A percentile compares a stretch with the other conserved stretches of the same genome.
Conservation (phyloP, 139 green algal genomes). For the Chlamydomonas incerta region DNA sequence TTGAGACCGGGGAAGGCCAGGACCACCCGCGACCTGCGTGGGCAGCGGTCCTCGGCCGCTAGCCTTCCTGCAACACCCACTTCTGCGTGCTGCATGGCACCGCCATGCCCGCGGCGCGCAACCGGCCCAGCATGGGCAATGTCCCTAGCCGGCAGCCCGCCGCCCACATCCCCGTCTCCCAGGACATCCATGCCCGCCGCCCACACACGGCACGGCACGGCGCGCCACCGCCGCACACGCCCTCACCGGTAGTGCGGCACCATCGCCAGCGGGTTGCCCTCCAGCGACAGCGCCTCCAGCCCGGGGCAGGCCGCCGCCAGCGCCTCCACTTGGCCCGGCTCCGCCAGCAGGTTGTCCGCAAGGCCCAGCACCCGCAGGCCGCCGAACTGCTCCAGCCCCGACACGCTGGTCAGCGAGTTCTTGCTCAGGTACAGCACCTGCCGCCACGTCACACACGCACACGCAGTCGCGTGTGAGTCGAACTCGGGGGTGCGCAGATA, state of each 20-base stretch:
- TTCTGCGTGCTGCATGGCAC: no score
- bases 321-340: conserved; percentile 2
- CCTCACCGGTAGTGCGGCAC: conserved; percentile 71
- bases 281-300: conserved; percentile 71
- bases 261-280: conserved; percentile 73
- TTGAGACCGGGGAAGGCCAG: conserved; percentile 53
- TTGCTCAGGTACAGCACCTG: conserved; percentile 71
- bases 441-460: not conserved
- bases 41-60: no score
- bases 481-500: no score
- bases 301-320: conserved; percentile 35
- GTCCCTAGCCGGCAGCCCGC: no score
- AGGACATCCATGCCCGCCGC: no score
- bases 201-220: no score
- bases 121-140: no score
- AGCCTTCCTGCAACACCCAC: not conserved
- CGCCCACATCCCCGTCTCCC: no score
- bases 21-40: conserved; percentile 55
- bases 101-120: no score
- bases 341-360: conserved; percentile 73
- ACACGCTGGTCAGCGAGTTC: conserved; percentile 66
- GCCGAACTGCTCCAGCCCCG: conserved; percentile 72
- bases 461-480: not conserved
- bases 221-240: no score
- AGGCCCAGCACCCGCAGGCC: conserved; percentile 60